Evolutionary conservation across 1,139 yeast species (phyloP).

Genomic region (Lodderomyces margitis): DNA sequence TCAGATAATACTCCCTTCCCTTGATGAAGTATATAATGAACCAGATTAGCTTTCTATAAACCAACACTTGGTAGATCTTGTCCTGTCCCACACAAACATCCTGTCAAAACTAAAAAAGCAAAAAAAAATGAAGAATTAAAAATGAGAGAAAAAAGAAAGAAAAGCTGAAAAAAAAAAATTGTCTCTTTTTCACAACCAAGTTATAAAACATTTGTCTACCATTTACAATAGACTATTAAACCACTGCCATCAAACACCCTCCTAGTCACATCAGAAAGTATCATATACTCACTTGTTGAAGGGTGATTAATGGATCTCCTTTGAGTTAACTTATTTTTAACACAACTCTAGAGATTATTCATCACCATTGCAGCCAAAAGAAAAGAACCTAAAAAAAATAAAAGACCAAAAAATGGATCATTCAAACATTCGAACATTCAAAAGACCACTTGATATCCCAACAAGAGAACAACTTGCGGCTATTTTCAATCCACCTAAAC

Average conservation of each 20-base stretch:
- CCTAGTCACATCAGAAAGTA: neutral
- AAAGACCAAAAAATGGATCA: slow-evolving; percentile 12
- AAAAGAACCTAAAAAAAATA: neutral
- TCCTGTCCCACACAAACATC: too few species aligned
- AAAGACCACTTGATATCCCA: slow-evolving; percentile 14
- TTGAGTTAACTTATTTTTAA: neutral
- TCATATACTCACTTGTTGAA: neutral
- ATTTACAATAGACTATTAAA: neutral
- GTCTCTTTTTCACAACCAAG: too few species aligned
- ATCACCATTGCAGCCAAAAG: slow-evolving; percentile 4
- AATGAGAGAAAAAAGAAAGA: neutral
- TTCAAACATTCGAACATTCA: slow-evolving; percentile 12
- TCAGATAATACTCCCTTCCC: too few species aligned
- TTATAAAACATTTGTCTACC: neutral
- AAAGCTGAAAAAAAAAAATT: neutral
- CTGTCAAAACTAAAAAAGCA: too few species aligned
- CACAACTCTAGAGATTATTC: neutral
- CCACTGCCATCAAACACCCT: neutral
- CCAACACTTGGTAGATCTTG: too few species aligned
- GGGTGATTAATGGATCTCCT: neutral
- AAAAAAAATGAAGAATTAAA: too few species aligned
- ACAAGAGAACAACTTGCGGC: slow-evolving; percentile 16
- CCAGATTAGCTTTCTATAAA: too few species aligned
- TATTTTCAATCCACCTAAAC: slow-evolving; percentile 13
- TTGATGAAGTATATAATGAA: too few species aligned